Evolutionary conservation across 352 stramenopile species (phyloP), one percentile per base, ranked within the genome.

Genomic region (Phytophthora cactorum): DNA sequence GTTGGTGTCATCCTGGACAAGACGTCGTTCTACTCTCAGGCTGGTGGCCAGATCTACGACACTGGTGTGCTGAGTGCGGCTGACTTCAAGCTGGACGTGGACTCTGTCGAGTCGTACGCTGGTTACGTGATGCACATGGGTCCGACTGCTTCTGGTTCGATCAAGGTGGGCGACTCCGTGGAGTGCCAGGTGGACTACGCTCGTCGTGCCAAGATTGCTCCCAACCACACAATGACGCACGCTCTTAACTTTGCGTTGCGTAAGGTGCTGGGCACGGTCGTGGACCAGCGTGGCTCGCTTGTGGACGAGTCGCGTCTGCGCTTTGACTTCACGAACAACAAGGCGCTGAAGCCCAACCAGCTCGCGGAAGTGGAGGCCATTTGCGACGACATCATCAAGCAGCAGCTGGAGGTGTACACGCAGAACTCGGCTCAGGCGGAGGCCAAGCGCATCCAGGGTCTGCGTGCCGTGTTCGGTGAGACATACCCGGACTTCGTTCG

Each of bases 161-260:
- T 96, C 59, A 91, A 91, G 61, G 88, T 98, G 39, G 95, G 93
- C 45, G 86, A 97, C 63, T 59, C 63, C 4, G 90, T 99, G 8
- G 79, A 86, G 47, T 93, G 86, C 43, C 61, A 93, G 44, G 98
- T 99, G 5, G 96, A 99, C 83, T 99, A 99, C 61, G 75, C 81
- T 45, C 85, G 93, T 45, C 89, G 98, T 67, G 77, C 86, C 66
- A 91, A 96, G 73, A 84, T 99, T 52, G 97, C 96, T 34, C 97
- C 97, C 8, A 99, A 99, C 78, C 98, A 99, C 83, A 99, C 97
- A 54, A 99, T 99, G 96, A 99, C 98, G 31, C 98, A 99, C 84
- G 90, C 99, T 47, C 87, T 99, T 49, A 99, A 99, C 89, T 98
- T 89, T 54, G 98, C 97, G 5, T 81, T 99, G 17, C 90, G 97